These are phyloP conservation scores for Alloascoidea hylecoeti DNA, from an alignment of 805 yeast species.

Conservation along the genomic window DNA sequence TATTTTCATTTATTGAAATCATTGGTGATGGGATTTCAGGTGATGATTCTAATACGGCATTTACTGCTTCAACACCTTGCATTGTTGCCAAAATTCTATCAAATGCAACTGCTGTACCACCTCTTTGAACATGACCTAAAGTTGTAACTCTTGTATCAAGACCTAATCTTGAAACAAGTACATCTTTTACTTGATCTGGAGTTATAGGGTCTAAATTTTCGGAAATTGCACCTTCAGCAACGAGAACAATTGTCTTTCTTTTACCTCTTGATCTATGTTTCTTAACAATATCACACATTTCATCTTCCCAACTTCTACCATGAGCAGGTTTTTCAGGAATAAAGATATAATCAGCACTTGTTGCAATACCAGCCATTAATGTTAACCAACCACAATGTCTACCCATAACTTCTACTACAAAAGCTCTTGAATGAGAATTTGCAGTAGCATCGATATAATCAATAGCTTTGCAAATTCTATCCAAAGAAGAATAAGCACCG, in stretches of 20 bases:
- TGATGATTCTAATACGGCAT: slow-evolving; percentile 78
- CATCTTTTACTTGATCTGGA: slow-evolving; percentile 68
- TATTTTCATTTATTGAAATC: slow-evolving; percentile 82
- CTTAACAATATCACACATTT: slow-evolving; percentile 58
- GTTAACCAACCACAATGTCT: slow-evolving; percentile 99
- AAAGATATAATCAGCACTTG: slow-evolving; percentile 89
- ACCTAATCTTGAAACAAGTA: slow-evolving; percentile 61
- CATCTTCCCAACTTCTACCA: slow-evolving; percentile 62
- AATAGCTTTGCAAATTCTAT: slow-evolving; percentile 83
- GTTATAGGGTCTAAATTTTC: slow-evolving; percentile 68
- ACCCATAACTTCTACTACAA: slow-evolving; percentile 98
- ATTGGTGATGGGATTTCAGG: slow-evolving; percentile 91
- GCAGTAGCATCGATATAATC: slow-evolving; percentile 98
- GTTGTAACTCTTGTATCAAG: slow-evolving; percentile 92
- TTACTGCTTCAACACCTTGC: slow-evolving; percentile 96
- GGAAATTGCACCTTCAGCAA: slow-evolving; percentile 96
- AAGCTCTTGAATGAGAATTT: slow-evolving; percentile 91
- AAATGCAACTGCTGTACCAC: slow-evolving; percentile 95
- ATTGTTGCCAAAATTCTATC: slow-evolving; percentile 86
- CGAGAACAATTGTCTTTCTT: slow-evolving; percentile 90
- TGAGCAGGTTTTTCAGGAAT: slow-evolving; percentile 90
- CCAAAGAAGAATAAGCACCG: slow-evolving; percentile 91
- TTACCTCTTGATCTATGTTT: slow-evolving; percentile 81
- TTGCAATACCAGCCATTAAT: slow-evolving; percentile 92
- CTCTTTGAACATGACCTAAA: slow-evolving; percentile 96